Base-by-base conservation (phyloP, 768 basidiomycete genomes). In the Leccinellum albellum region DNA sequence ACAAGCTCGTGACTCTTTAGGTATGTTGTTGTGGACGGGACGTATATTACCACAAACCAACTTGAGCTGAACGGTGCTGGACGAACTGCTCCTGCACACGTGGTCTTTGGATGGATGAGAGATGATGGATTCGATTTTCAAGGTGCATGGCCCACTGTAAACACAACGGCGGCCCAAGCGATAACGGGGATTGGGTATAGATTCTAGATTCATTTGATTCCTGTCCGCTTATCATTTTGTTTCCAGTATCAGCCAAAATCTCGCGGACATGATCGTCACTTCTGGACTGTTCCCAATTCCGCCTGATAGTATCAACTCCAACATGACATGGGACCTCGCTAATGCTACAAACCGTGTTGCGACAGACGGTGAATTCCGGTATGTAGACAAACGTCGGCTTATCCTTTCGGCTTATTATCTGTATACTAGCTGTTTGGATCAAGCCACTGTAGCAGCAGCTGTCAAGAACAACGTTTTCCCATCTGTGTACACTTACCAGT, bases 81-180 rank as follows among this genome's bases (percentile, higher is more conserved):
- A 0, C 74, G 74, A 0, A 68, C 72, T 2, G 78, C 78, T 6
- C 66, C 76, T 24, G 79, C 76, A 1, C 78, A 78, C 54, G 73
- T 77, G 40, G 73, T 83, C 57, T 77, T 78, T 58, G 81, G 81
- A 1, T 77, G 75, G 73, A 80, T 80, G 77, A 68, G 76, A 20
- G 79, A 79, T 56, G 81, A 82, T 60, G 82, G 80, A 0, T 70
- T 77, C 0, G 75, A 78, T 40, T 79, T 82, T 61, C 70, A 77
- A 29, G 73, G 75, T 2, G 28, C 56, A 33, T 74, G 72, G 52
- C 76, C 78, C 9, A 65, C 68, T 23, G 26, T 15, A 17, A 55
- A 61, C 32, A 57, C 53, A 23, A 57, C 56, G 1, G 46, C 42
- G 26, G 47, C 45, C 29, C 15, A 49, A 20, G 31, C 32, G 15